A percentile compares a stretch with the other conserved stretches of the same genome.
Conservation (phyloP, 805 yeast genomes). For the Metschnikowia kofuensis region DNA sequence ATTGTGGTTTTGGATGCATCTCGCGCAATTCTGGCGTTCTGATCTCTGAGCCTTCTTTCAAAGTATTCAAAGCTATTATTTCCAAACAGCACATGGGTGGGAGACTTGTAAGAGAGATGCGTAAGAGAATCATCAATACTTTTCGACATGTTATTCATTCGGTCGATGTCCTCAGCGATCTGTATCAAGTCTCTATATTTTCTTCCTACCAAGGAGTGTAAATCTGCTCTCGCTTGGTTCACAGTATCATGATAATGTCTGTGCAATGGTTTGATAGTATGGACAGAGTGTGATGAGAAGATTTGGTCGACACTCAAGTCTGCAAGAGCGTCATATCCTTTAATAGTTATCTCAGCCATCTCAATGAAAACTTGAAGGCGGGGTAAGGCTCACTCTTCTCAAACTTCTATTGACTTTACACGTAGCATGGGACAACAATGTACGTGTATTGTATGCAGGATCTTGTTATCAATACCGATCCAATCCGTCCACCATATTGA, state of each 20-base stretch:
- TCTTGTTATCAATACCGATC: no score
- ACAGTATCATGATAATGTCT: constrained; percentile 27
- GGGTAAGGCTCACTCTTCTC: no score
- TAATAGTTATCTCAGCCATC: not conserved
- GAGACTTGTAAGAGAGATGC: constrained; percentile 29
- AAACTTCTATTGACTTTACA: no score
- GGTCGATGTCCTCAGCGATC: constrained; percentile 42
- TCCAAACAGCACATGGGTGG: constrained; percentile 28
- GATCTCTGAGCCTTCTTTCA: constrained; percentile 19
- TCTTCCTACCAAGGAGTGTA: constrained; percentile 37
- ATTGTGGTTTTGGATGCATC: constrained; percentile 22
- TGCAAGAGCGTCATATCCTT: not conserved
- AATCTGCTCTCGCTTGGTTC: constrained; percentile 28
- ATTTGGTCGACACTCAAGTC: constrained; percentile 31
- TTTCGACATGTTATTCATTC: constrained; percentile 25
- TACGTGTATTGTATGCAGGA: no score
- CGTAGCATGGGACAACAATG: no score
- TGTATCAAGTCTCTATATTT: constrained; percentile 43
- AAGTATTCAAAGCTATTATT: constrained; percentile 18
- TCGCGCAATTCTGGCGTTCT: constrained; percentile 20
- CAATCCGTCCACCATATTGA: no score
- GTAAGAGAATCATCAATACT: constrained; percentile 25
- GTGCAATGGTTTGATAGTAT: constrained; percentile 31
- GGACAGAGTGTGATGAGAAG: constrained; percentile 29
- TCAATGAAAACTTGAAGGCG: not conserved